These are phyloP conservation scores for Eimeria mitis DNA, from an alignment of 169 alveolate species.

Conservation along the genomic window DNA sequence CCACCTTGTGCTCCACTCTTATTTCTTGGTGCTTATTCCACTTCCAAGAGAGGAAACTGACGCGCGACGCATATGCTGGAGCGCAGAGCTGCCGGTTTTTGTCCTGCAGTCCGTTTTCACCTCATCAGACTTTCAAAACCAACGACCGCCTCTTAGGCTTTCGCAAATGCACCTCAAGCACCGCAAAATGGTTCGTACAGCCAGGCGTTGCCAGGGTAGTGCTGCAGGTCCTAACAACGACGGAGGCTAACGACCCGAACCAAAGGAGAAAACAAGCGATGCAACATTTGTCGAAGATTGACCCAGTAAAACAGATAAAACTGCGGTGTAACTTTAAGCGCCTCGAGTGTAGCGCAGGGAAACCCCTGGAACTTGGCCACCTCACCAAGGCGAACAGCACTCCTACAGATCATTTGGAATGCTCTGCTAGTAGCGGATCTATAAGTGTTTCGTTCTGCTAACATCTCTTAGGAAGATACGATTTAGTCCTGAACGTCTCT, in stretches of 20 bases:
- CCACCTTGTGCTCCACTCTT: background rate
- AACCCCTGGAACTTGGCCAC: background rate
- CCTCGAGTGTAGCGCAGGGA: background rate
- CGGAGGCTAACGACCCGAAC: background rate
- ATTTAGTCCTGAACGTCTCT: background rate
- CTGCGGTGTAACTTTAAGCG: background rate
- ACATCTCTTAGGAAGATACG: background rate
- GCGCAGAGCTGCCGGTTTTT: background rate
- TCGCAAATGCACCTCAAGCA: background rate
- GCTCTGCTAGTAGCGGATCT: too few relatives aligned
- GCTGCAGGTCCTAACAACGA: background rate
- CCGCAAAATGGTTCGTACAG: background rate
- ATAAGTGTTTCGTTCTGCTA: too few relatives aligned
- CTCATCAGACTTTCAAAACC: background rate
- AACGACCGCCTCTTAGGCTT: background rate
- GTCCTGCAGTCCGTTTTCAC: background rate
- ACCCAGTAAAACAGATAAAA: background rate
- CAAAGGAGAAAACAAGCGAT: background rate
- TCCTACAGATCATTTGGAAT: too few relatives aligned
- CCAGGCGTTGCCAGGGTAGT: background rate
- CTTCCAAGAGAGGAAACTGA: background rate
- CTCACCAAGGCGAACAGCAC: background rate
- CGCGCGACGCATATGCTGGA: background rate
- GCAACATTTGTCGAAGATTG: background rate
- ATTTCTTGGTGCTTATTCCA: background rate